Conservation (phyloP, 225 moss, liverwort and hornwort genomes). For the Pseudoscleropodium purum region DNA sequence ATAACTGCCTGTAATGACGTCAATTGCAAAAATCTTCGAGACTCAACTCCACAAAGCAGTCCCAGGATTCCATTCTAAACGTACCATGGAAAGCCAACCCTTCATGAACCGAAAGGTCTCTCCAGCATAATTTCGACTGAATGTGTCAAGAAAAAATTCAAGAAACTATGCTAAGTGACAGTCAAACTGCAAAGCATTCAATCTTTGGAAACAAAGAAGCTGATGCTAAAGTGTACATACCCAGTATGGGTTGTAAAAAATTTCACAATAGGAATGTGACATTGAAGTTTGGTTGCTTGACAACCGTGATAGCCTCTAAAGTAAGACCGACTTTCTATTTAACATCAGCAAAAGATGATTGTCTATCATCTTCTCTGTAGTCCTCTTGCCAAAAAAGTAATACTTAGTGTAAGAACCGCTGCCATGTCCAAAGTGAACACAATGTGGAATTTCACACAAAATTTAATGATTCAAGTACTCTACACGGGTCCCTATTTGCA, state of each 20-base stretch:
- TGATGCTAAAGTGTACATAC: background rate
- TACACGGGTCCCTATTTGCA: background rate
- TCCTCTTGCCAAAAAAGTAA: background rate
- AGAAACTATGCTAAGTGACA: background rate
- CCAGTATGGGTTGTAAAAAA: slow-evolving; percentile 1
- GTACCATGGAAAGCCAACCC: background rate
- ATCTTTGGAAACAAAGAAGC: background rate
- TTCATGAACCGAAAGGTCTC: background rate
- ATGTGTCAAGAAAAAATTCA: too few relatives aligned
- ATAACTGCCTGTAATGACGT: background rate
- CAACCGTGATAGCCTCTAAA: background rate
- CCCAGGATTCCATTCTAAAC: background rate
- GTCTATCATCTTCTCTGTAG: background rate
- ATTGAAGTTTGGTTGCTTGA: background rate
- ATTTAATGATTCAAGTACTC: background rate
- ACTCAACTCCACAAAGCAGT: background rate
- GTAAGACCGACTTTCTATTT: background rate
- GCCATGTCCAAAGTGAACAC: background rate
- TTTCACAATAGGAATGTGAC: background rate
- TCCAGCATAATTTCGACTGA: background rate
- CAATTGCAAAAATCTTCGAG: background rate
- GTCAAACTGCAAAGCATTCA: background rate
- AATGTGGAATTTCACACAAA: background rate
- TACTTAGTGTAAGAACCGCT: background rate
- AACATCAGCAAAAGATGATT: background rate